These are phyloP conservation scores for Symbiodinium natans DNA, from an alignment of 73 alveolate genomes.

Conservation along the genomic window DNA sequence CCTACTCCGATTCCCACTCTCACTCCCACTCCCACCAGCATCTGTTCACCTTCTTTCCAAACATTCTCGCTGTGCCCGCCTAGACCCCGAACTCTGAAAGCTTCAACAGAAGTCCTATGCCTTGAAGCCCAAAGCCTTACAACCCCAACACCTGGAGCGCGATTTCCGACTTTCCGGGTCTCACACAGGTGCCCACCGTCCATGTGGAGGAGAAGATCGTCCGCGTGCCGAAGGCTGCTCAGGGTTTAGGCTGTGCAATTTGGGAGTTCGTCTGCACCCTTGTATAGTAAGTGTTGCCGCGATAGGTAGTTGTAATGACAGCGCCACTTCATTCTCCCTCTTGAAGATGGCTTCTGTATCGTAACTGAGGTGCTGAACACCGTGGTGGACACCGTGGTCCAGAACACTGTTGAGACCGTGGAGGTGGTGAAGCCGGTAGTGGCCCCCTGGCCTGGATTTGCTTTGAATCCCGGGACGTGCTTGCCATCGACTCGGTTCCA, in stretches of 20 bases:
- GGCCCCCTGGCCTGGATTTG: background rate
- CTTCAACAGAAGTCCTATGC: background rate
- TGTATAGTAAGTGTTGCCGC: no score
- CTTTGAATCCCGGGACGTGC: no score
- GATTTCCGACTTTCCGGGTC: no score
- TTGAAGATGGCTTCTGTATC: no score
- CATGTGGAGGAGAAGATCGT: conserved; percentile 78
- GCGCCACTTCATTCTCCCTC: no score
- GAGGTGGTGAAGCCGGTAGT: conserved; percentile 50
- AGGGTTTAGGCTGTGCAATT: background rate
- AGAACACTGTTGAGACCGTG: conserved; percentile 48
- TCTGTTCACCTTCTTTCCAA: no score
- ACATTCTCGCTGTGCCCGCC: no score
- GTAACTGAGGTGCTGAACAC: conserved; percentile 43
- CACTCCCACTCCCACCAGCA: no score
- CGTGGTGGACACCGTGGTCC: conserved; percentile 77
- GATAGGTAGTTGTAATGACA: no score
- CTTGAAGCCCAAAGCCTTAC: background rate
- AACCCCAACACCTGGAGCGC: background rate
- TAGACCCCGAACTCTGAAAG: background rate
- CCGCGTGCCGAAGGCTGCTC: conserved; percentile 62
- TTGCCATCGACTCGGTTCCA: no score
- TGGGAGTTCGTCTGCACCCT: no score
- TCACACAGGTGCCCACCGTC: conserved; percentile 55
- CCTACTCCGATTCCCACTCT: no score